Base-by-base conservation (phyloP, 257 asterid species). In the Hygrophila difformis region DNA sequence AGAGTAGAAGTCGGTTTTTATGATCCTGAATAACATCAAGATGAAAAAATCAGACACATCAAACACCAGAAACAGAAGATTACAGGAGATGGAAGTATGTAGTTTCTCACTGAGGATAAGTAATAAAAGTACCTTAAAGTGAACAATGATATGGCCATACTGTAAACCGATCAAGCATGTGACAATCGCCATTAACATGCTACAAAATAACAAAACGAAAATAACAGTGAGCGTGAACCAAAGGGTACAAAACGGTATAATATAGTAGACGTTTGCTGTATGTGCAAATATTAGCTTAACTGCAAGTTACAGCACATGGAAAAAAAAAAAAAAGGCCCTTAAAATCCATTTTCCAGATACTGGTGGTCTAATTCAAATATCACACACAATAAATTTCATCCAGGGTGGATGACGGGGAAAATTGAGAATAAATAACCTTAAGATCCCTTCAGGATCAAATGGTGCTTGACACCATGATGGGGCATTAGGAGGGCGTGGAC, bases 401-500 rank as follows among this genome's bases (percentile, higher is more conserved):
- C 31, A 26, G 4, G 8, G 31, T 26, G 7, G 4, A 3, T 26
- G 31, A 26, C 4, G 31, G 4, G 4, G 31, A 5, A 26, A 26
- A 3, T 26, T 26, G 1, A 0, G 0, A 5, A 5, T 26, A 43
- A 62, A 46, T 63, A 54, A 79, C 88, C 88, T 79, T 59, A 79
- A 59, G 31, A 70, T 52, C 44, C 89, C 89, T 70, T 79, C 89
- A 9, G 89, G 89, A 31, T 79, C 84, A 5, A 75, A 78, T 44
- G 88, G 84, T 47, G 84, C 81, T 57, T 46, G 77, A 48, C 88
- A 78, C 88, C 88, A 79, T 21, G 81, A 65, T 44, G 89, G 84
- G 64, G 84, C 76, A 62, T 62, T 61, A 29, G 63, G 64, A 10
- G 89, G 84, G 40, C 72, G 84, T 20, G 84, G 81, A 14, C 89